These are phyloP conservation scores for Lobulomyces angularis DNA, from an alignment of 192 early-diverging fungal species.

Conservation along the genomic window DNA sequence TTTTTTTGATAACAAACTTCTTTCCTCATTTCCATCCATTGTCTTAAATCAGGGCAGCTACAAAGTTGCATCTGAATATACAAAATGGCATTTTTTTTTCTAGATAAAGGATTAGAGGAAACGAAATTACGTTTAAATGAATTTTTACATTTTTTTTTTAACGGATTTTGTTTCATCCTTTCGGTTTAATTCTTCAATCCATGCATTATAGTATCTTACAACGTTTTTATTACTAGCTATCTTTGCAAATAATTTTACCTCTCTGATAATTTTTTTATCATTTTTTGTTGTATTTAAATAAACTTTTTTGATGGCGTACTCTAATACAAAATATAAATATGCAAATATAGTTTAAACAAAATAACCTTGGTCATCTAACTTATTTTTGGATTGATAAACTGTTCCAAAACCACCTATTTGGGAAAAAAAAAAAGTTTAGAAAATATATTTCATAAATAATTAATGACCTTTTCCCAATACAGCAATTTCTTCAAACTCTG, in stretches of 20 bases:
- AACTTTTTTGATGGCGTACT: slow-evolving; percentile 41
- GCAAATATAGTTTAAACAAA: no score
- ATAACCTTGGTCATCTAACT: slow-evolving; percentile 29
- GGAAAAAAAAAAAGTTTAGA: no score
- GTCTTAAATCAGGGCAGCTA: slow-evolving; percentile 1
- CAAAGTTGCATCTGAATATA: slow-evolving; percentile 12
- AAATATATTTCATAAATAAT: no score
- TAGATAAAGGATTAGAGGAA: no score
- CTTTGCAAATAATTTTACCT: slow-evolving; percentile 34
- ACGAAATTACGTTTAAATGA: no score
- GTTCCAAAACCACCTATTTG: slow-evolving; percentile 29
- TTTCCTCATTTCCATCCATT: slow-evolving; percentile 5
- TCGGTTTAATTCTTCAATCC: slow-evolving; percentile 34
- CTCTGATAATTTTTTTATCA: slow-evolving; percentile 23
- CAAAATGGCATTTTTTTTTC: slow-evolving; percentile 5
- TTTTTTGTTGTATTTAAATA: slow-evolving; percentile 18
- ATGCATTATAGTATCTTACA: slow-evolving; percentile 29
- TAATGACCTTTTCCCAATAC: no score
- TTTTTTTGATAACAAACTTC: not conserved
- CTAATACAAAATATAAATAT: no score
- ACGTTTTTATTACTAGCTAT: slow-evolving; percentile 34
- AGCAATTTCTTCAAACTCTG: no score
- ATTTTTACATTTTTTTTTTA: no score
- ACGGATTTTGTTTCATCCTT: no score
- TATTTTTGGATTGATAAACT: slow-evolving; percentile 24